These are phyloP conservation scores for Papiliotrema fonsecae DNA, from an alignment of 1,284 basidiomycete genomes.

Conservation along the genomic window DNA sequence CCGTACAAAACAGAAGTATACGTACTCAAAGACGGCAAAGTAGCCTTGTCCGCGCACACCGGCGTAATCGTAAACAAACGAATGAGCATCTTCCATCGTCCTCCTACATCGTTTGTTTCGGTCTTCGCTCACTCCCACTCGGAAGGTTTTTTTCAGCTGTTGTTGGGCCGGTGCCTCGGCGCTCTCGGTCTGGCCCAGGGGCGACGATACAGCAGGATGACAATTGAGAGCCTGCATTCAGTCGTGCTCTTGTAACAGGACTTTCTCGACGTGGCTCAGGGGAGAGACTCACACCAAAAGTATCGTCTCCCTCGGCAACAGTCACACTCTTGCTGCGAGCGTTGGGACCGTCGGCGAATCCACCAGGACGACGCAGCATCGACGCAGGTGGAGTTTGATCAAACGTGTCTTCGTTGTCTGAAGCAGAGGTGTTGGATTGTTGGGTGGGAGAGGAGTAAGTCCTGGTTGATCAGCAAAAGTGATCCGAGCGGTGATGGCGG, in stretches of 20 bases:
- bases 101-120: conserved; percentile 74
- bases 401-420: conserved; percentile 12
- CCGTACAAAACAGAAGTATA: not conserved
- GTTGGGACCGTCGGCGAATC: conserved; percentile 51
- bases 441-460: conserved; percentile 3
- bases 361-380: conserved; percentile 28
- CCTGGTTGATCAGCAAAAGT: not conserved
- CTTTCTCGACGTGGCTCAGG: too few species aligned
- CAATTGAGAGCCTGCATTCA: conserved; percentile 25
- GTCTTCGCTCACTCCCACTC: conserved; percentile 87
- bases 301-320: conserved; percentile 63
- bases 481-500: too few species aligned
- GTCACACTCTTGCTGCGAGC: conserved; percentile 72
- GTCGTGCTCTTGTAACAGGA: too few species aligned
- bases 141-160: conserved; percentile 53
- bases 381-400: conserved; percentile 7
- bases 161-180: not conserved
- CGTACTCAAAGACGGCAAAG: conserved; percentile 87
- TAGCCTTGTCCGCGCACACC: conserved; percentile 90
- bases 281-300: conserved; percentile 61
- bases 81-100: conserved; percentile 97
- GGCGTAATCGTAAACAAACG: conserved; percentile 90
- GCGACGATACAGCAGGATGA: conserved; percentile 13
- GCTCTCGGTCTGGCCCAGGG: conserved; percentile 1
- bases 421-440: conserved; percentile 1